phyloP scores from a whole-genome alignment of 768 basidiomycete species.

The Suillus cothurnatus region DNA sequence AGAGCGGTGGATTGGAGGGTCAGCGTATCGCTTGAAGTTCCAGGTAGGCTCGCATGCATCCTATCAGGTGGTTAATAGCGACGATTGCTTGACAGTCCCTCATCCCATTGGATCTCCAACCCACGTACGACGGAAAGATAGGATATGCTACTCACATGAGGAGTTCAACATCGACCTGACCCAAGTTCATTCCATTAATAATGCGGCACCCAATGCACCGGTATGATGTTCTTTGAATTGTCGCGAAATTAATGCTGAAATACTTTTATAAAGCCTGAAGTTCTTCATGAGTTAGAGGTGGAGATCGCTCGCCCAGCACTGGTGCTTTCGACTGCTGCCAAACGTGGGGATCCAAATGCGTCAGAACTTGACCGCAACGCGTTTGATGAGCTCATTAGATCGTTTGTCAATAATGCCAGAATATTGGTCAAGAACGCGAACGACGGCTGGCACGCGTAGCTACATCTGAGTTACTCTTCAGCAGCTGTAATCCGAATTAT shows the following conservation, averaged over 20 bases:
- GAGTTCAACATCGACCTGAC: constrained; percentile 93
- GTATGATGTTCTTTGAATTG: constrained; percentile 40
- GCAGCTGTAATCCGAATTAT: not conserved
- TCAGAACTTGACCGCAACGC: constrained; percentile 67
- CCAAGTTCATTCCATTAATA: constrained; percentile 67
- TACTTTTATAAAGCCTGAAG: constrained; percentile 46
- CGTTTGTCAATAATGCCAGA: constrained; percentile 90
- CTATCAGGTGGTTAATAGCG: not conserved
- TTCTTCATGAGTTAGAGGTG: constrained; percentile 86
- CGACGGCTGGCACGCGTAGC: constrained; percentile 44
- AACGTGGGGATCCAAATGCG: constrained; percentile 61
- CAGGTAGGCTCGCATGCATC: constrained; percentile 52
- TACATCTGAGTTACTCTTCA: not conserved
- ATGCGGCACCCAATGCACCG: constrained; percentile 43
- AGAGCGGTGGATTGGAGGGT: constrained; percentile 88
- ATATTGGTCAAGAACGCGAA: constrained; percentile 81
- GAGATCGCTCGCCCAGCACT: constrained; percentile 77
- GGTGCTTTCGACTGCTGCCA: constrained; percentile 69
- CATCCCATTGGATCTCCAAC: constrained; percentile 67
- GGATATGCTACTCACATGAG: constrained; percentile 92
- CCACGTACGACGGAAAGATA: constrained; percentile 77
- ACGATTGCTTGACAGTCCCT: constrained; percentile 44
- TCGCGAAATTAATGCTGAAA: not conserved
- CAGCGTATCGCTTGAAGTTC: constrained; percentile 90
- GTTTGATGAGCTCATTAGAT: constrained; percentile 91